A percentile compares a stretch with the other conserved stretches of the same genome.
Conservation (phyloP, 768 basidiomycete genomes). For the Coprinellus aureogranulatus region DNA sequence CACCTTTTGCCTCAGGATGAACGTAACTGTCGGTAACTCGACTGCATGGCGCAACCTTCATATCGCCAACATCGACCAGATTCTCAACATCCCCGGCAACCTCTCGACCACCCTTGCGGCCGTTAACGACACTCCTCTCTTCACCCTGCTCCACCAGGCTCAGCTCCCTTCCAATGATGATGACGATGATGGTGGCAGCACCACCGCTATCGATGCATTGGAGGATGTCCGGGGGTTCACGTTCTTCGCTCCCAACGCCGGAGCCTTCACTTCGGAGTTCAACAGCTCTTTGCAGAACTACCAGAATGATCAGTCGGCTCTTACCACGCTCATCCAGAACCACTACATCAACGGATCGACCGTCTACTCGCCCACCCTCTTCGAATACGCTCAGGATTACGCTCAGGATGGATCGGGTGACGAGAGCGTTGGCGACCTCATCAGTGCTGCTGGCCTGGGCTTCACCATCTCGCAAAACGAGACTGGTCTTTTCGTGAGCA, state of each 20-base stretch:
- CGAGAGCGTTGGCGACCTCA: conserved; percentile 27
- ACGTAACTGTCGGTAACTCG: conserved; percentile 33
- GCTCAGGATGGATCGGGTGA: conserved; percentile 7
- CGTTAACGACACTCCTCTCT: conserved; percentile 41
- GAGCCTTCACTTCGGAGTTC: conserved; percentile 39
- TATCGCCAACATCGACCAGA: conserved; percentile 47
- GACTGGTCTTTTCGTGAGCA: conserved; percentile 55
- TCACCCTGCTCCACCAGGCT: conserved; percentile 24
- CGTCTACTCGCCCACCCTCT: conserved; percentile 55
- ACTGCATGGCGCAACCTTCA: conserved; percentile 37
- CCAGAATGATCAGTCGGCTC: conserved; percentile 43
- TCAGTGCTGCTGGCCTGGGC: conserved; percentile 56
- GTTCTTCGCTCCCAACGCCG: conserved; percentile 61
- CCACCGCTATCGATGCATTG: conserved; percentile 33
- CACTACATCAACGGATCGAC: conserved; percentile 70
- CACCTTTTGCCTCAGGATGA: conserved; percentile 14
- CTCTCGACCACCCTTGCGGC: conserved; percentile 41
- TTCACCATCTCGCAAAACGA: conserved; percentile 52
- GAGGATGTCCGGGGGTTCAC: conserved; percentile 53
- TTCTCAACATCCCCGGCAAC: conserved; percentile 54
- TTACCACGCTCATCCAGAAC: conserved; percentile 50
- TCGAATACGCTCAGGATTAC: conserved; percentile 1
- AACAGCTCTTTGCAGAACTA: conserved; percentile 29
- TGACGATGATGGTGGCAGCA: conserved; percentile 27
- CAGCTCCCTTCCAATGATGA: conserved; percentile 18